A percentile compares a stretch with the other conserved stretches of the same genome.
These are phyloP conservation scores for Skeletonema tropicum DNA, from an alignment of 108 stramenopile genomes.

Conservation along the genomic window DNA sequence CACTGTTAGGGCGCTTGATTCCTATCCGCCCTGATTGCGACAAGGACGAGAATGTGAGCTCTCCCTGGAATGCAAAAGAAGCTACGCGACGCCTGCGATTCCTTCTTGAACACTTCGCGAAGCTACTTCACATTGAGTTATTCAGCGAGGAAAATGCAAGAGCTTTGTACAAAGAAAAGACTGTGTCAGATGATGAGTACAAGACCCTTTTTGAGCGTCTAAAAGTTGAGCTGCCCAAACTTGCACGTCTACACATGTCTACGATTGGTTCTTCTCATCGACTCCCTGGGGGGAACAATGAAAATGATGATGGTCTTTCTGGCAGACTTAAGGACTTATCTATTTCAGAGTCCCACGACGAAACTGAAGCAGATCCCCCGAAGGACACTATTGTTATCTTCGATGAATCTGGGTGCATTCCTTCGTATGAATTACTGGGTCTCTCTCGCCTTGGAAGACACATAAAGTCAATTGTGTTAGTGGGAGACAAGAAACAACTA, in stretches of 20 bases:
- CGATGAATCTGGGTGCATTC: conserved; percentile 62
- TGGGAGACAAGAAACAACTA: conserved; percentile 56
- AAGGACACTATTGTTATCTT: conserved; percentile 56
- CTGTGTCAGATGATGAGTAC: conserved; percentile 14
- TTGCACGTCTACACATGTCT: conserved; percentile 43
- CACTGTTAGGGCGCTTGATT: conserved; percentile 18
- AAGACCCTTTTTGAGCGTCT: conserved; percentile 14
- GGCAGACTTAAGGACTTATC: conserved; percentile 2
- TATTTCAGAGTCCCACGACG: conserved; percentile 1
- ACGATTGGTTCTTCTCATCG: conserved; percentile 58
- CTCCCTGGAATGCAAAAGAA: conserved; percentile 34
- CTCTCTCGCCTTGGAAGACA: conserved; percentile 38
- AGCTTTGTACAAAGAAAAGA: conserved; percentile 15
- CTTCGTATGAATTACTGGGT: conserved; percentile 56
- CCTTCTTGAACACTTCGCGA: conserved; percentile 8
- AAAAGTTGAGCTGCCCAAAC: conserved; percentile 17
- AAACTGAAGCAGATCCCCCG: not conserved
- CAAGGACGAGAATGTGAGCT: not conserved
- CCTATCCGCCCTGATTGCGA: conserved; percentile 14
- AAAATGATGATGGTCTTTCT: conserved; percentile 1
- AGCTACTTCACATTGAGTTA: conserved; percentile 9
- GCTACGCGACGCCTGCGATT: conserved; percentile 24
- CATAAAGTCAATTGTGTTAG: conserved; percentile 37
- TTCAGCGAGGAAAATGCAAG: conserved; percentile 29
- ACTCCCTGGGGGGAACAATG: conserved; percentile 15